phyloP scores from a whole-genome alignment of 768 basidiomycete species.

The Termitomyces sp. region DNA sequence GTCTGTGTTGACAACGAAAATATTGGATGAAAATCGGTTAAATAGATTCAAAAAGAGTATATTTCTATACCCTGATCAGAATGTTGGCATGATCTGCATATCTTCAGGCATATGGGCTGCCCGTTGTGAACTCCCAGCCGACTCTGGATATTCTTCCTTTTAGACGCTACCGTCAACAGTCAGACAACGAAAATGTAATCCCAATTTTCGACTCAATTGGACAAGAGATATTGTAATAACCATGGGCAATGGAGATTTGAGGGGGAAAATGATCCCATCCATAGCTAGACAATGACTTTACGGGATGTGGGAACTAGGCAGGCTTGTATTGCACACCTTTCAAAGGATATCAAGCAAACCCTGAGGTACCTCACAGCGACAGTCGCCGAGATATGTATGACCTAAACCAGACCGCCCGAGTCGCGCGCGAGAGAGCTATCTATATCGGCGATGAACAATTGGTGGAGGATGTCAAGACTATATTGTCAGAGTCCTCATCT shows the following conservation, averaged over 20 bases:
- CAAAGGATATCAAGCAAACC: no score
- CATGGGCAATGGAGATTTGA: slow-evolving; percentile 2
- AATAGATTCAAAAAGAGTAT: background rate
- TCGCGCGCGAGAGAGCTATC: no score
- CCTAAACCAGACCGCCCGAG: no score
- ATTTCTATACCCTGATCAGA: slow-evolving; percentile 16
- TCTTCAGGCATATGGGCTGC: slow-evolving; percentile 20
- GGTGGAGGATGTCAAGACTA: no score
- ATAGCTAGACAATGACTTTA: no score
- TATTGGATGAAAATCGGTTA: background rate
- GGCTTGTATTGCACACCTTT: no score
- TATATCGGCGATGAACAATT: no score
- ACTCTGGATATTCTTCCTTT: slow-evolving; percentile 4
- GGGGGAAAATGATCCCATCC: background rate
- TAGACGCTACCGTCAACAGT: slow-evolving; percentile 5
- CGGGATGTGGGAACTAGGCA: no score
- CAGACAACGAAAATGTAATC: slow-evolving; percentile 21
- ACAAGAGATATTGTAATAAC: slow-evolving; percentile 13
- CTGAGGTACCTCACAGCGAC: no score
- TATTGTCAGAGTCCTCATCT: no score
- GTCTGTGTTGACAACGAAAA: background rate
- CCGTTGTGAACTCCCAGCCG: slow-evolving; percentile 15
- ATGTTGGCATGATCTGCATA: slow-evolving; percentile 18
- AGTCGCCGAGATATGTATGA: no score
- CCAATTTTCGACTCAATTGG: slow-evolving; percentile 18